Percentiles rank a stretch among this genome's conserved stretches.
phyloP scores from a whole-genome alignment of 208 protist species.

The Acanthamoeba royreba region DNA sequence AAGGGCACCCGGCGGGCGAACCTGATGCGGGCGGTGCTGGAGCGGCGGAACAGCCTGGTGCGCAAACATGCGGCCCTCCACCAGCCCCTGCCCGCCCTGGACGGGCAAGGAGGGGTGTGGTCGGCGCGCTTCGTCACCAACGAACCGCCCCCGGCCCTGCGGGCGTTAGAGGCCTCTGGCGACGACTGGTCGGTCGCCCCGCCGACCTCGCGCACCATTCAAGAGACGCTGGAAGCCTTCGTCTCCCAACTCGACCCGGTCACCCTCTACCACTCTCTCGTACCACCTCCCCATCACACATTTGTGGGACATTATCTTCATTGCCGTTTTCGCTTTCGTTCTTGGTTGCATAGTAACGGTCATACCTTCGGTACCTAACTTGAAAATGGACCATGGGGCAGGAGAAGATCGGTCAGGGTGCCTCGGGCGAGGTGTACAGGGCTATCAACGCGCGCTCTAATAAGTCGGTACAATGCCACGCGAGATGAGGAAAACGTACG shows the following conservation, averaged over 20 bases:
- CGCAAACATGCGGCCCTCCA: background rate
- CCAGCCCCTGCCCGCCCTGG: background rate
- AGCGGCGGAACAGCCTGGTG: background rate
- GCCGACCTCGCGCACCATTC: background rate
- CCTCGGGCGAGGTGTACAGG: too few species aligned
- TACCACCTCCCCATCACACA: too few species aligned
- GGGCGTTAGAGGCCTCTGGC: background rate
- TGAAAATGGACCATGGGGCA: too few species aligned
- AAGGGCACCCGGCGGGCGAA: too few species aligned
- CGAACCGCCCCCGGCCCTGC: background rate
- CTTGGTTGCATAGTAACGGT: too few species aligned
- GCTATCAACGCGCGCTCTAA: too few species aligned
- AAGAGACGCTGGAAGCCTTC: background rate
- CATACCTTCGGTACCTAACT: too few species aligned
- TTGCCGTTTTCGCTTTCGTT: background rate
- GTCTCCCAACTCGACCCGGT: background rate
- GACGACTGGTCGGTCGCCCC: background rate
- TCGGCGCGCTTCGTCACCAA: background rate
- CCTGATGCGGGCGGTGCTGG: too few species aligned
- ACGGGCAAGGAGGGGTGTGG: too few species aligned
- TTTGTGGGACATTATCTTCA: background rate
- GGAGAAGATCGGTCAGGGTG: too few species aligned
- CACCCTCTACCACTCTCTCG: background rate
- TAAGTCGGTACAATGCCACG: too few species aligned
- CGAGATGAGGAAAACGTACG: too few species aligned